These are phyloP conservation scores for Sporothrix euskadiensis DNA, from an alignment of 2,329 filamentous ascomycete species.

Conservation along the genomic window DNA sequence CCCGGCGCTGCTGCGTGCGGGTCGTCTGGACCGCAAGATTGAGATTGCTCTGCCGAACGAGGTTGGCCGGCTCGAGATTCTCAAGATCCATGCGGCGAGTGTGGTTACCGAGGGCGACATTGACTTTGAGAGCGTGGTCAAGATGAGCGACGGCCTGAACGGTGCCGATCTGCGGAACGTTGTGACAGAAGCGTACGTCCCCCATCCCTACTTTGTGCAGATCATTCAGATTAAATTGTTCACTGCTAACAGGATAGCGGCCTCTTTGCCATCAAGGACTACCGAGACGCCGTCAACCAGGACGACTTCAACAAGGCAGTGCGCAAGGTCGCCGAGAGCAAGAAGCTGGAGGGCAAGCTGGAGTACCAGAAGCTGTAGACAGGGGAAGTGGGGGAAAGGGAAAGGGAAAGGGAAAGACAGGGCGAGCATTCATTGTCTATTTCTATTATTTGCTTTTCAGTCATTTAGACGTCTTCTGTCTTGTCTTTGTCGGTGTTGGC, in stretches of 20 bases:
- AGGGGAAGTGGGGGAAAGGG: neutral
- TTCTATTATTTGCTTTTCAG: neutral
- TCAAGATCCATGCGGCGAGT: slow-evolving; percentile 91
- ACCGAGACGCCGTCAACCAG: slow-evolving; percentile 92
- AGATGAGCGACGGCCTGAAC: slow-evolving; percentile 99
- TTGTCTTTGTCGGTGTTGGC: slow-evolving; percentile 16
- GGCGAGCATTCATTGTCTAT: neutral
- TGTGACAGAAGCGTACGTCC: slow-evolving; percentile 91
- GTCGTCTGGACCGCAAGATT: slow-evolving; percentile 93
- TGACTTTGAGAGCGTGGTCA: slow-evolving; percentile 98
- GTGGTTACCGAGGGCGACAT: slow-evolving; percentile 92
- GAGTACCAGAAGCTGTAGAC: slow-evolving; percentile 93
- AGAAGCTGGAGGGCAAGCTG: slow-evolving; percentile 98
- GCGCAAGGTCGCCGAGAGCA: slow-evolving; percentile 92
- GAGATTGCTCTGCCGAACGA: slow-evolving; percentile 97
- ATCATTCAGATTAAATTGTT: neutral
- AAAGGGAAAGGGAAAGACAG: neutral
- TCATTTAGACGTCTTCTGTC: neutral
- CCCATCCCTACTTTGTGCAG: neutral
- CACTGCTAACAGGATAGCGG: slow-evolving; percentile 59
- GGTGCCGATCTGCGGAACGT: slow-evolving; percentile 97
- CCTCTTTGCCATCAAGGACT: slow-evolving; percentile 97
- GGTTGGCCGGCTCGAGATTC: slow-evolving; percentile 90
- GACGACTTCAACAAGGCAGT: slow-evolving; percentile 99
- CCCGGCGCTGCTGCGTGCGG: slow-evolving; percentile 86